Evolutionary conservation across 805 yeast species (phyloP).

Genomic region (Metschnikowia similis): DNA sequence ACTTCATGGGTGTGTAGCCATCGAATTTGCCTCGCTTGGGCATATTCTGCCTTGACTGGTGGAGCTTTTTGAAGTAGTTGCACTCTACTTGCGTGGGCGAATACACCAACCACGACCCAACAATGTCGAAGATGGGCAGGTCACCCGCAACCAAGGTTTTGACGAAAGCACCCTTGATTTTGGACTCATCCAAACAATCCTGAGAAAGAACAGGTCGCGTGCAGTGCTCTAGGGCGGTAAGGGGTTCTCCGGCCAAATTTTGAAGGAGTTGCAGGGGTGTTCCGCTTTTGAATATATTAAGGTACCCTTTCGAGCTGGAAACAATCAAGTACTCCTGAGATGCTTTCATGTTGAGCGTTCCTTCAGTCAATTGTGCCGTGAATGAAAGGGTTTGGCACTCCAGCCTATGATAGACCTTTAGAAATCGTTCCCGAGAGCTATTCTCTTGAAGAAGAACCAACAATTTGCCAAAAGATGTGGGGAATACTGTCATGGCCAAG

Average conservation of each 20-base stretch:
- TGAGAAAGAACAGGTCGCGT: conserved; percentile 8
- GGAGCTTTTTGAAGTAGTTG: conserved; percentile 22
- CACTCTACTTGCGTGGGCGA: conserved; percentile 38
- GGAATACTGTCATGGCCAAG: conserved; percentile 11
- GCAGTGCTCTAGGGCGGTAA: conserved; percentile 3
- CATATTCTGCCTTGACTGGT: background rate
- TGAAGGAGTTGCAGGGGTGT: background rate
- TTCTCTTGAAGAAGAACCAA: conserved; percentile 2
- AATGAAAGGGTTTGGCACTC: background rate
- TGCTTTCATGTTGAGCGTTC: conserved; percentile 9
- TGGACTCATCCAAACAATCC: conserved; percentile 3
- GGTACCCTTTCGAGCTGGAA: conserved; percentile 8
- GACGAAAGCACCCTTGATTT: conserved; percentile 16
- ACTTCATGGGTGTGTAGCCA: conserved; percentile 40
- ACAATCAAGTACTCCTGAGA: conserved; percentile 8
- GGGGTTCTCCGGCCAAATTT: background rate
- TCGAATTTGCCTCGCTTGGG: conserved; percentile 12
- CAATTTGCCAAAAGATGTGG: conserved; percentile 1
- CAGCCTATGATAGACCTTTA: background rate
- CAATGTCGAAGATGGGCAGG: conserved; percentile 45
- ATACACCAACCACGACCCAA: conserved; percentile 48
- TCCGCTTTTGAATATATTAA: conserved; percentile 5
- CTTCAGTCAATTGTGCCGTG: background rate
- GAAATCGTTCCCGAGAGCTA: background rate
- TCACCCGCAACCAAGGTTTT: conserved; percentile 31